Evolutionary conservation across 805 yeast genomes (phyloP).

Genomic region (Naumovozyma castellii): DNA sequence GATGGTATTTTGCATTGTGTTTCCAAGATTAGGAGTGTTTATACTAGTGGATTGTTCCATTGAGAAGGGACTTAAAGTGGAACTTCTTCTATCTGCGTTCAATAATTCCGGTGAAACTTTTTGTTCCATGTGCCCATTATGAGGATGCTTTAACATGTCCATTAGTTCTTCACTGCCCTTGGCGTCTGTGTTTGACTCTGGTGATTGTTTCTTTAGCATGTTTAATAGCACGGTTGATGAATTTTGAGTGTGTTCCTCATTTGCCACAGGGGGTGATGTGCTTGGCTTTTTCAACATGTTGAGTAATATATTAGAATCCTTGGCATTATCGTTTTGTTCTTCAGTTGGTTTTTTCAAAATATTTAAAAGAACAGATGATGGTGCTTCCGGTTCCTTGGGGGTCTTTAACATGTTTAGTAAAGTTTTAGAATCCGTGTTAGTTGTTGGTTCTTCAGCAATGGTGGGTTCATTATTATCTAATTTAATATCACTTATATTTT

Average conservation of each 20-base stretch:
- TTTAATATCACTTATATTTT: slow-evolving; percentile 18
- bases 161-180: neutral
- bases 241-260: neutral
- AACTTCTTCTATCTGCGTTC: neutral
- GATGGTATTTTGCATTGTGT: too few species aligned
- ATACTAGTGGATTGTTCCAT: neutral
- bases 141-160: neutral
- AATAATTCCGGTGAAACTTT: too few species aligned
- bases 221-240: slow-evolving; percentile 6
- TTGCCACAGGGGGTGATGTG: neutral
- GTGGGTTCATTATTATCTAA: neutral
- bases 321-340: too few species aligned
- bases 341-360: neutral
- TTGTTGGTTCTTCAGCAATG: neutral
- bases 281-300: slow-evolving; percentile 5
- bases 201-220: slow-evolving; percentile 6
- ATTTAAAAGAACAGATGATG: slow-evolving; percentile 2
- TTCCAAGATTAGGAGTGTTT: neutral
- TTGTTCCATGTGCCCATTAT: too few species aligned
- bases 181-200: neutral
- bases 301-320: slow-evolving; percentile 2
- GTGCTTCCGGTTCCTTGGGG: neutral
- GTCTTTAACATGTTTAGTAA: slow-evolving; percentile 10
- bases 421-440: slow-evolving; percentile 9
- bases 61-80: neutral